These are phyloP conservation scores for Tuber indicum DNA, from an alignment of 495 filamentous ascomycete species.

Conservation along the genomic window DNA sequence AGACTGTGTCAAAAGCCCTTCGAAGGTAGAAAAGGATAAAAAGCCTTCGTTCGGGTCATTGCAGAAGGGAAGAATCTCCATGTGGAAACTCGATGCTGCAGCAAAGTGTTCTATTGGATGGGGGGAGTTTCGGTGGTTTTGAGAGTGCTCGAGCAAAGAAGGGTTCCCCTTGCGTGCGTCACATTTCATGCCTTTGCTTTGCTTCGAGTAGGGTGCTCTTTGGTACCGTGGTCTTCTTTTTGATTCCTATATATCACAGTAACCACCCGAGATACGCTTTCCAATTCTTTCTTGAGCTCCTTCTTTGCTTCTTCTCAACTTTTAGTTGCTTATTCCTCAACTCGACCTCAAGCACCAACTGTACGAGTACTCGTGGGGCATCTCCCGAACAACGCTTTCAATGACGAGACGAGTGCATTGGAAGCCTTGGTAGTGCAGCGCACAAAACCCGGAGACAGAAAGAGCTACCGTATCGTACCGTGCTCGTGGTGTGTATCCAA, in stretches of 20 bases:
- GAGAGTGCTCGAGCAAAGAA: background rate
- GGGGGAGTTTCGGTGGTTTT: background rate
- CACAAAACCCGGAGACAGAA: background rate
- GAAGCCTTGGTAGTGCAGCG: background rate
- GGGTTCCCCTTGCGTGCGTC: background rate
- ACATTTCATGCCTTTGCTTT: background rate
- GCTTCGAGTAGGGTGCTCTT: background rate
- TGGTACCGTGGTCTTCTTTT: background rate
- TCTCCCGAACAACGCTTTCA: background rate
- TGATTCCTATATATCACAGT: background rate
- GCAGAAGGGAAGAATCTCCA: background rate
- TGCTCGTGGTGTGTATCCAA: background rate
- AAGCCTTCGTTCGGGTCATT: background rate
- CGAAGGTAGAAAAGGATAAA: conserved; percentile 8
- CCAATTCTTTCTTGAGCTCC: background rate
- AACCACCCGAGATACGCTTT: background rate
- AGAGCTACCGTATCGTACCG: background rate
- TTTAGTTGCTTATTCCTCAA: background rate
- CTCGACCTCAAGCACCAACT: background rate
- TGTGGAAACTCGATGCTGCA: background rate
- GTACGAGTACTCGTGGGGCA: background rate
- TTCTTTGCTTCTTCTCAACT: background rate
- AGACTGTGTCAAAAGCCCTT: conserved; percentile 9
- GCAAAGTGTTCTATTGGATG: background rate
- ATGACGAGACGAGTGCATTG: conserved; percentile 3